Evolutionary conservation across 345 rosid species (phyloP), one percentile per base, ranked within the genome.

Genomic region (Barbarea vulgaris): DNA sequence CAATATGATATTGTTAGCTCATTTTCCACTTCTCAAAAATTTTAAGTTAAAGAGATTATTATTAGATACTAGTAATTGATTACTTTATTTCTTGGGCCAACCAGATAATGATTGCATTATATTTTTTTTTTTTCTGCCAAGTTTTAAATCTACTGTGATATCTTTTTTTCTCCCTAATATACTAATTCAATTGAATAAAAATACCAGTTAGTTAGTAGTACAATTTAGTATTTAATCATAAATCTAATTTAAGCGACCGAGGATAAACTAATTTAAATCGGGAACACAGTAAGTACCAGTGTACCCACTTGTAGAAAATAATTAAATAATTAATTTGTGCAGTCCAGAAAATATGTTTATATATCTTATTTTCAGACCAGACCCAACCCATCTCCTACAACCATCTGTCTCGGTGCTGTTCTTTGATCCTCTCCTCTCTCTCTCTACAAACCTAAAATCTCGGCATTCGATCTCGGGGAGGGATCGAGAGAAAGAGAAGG

Each of bases 381-480:
- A 77, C 57, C 77, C 68, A 72, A 39, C 77, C 77, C 73, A 65
- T 77, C 69, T 31, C 50, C 24, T 77, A 70, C 80, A 64, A 63
- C 72, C 80, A 77, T 70, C 76, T 70, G 80, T 72, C 73, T 71
- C 73, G 62, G 28, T 71, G 55, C 48, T 77, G 77, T 50, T 65
- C 68, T 57, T 58, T 30, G 72, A 77, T 71, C 67, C 34, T 6
- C 30, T 28, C 30, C 30, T 28, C 30, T 28, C 62, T 41, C 67
- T 77, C 73, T 58, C 57, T 34, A 22, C 72, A 70, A 71, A 72
- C 77, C 77, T 72, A 72, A 66, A 72, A 78, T 78, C 77, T 65
- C 73, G 71, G 50, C 54, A 41, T 78, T 72, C 69, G 81, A 78
- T 77, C 81, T 72, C 57, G 70, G 44, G 13, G 15, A 6, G 30